Evolutionary conservation across 148 eudicot genomes (phyloP).

Genomic region (Spergularia marina): DNA sequence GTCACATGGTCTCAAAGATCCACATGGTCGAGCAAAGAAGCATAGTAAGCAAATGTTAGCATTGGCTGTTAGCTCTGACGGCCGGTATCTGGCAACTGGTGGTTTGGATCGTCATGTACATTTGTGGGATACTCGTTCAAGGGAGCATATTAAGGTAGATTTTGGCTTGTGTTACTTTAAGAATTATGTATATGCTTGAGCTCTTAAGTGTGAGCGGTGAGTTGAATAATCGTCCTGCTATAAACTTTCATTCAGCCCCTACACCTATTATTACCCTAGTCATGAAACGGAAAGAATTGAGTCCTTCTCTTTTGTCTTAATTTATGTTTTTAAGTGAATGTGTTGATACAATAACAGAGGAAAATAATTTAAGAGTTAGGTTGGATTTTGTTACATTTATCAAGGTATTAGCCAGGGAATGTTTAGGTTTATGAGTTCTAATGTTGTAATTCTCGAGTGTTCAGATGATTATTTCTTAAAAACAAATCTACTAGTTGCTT

Average conservation of each 20-base stretch:
- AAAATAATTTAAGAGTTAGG: not conserved
- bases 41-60: conserved; percentile 73
- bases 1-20: conserved; percentile 67
- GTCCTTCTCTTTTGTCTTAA: too few species aligned
- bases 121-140: conserved; percentile 89
- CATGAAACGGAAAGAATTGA: too few species aligned
- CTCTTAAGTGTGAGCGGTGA: not conserved
- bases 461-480: not conserved
- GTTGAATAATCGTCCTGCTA: not conserved
- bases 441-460: not conserved
- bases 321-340: too few species aligned
- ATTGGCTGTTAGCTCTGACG: conserved; percentile 82
- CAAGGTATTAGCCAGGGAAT: not conserved
- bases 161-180: not conserved
- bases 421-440: not conserved
- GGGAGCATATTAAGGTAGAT: conserved; percentile 77
- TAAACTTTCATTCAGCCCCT: not conserved
- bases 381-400: not conserved
- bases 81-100: conserved; percentile 86
- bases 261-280: not conserved
- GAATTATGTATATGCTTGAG: not conserved
- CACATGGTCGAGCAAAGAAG: conserved; percentile 63
- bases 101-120: conserved; percentile 95
- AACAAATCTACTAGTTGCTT: not conserved
- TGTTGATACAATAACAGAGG: too few species aligned